phyloP scores from a whole-genome alignment of 2,329 filamentous ascomycete species.

The Samsoniella hepiali region DNA sequence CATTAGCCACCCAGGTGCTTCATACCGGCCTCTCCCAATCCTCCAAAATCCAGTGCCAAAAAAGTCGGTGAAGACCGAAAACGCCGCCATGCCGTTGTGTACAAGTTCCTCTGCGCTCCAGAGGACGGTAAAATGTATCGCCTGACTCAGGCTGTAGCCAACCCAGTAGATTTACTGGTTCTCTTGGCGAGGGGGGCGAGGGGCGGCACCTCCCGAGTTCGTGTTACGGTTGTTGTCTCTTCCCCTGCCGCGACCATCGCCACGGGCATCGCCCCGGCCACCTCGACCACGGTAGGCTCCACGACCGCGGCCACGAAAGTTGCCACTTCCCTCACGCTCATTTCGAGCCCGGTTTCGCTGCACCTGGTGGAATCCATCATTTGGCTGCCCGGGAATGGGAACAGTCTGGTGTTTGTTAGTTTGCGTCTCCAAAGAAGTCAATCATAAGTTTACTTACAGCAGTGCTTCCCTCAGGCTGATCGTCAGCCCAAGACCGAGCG shows the following conservation, averaged over 20 bases:
- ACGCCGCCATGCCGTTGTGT: conserved; percentile 42
- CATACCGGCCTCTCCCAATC: background rate
- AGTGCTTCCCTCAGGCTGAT: conserved; percentile 57
- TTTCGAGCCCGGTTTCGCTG: conserved; percentile 57
- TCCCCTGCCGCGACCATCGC: conserved; percentile 45
- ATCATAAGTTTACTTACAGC: conserved; percentile 37
- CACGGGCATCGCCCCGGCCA: conserved; percentile 47
- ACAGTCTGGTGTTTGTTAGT: conserved; percentile 21
- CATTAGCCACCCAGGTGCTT: conserved; percentile 1
- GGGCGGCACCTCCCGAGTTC: conserved; percentile 30
- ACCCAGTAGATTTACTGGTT: conserved; percentile 35
- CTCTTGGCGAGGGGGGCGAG: conserved; percentile 37
- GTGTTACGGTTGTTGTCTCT: conserved; percentile 36
- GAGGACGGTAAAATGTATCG: conserved; percentile 31
- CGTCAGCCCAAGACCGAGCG: conserved; percentile 78
- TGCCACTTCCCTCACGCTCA: conserved; percentile 47
- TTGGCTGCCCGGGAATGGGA: conserved; percentile 38
- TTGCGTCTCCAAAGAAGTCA: background rate
- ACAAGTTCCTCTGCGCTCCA: conserved; percentile 34
- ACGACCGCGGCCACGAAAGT: conserved; percentile 43
- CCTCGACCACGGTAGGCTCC: conserved; percentile 51
- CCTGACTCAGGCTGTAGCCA: conserved; percentile 27
- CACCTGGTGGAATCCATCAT: conserved; percentile 72
- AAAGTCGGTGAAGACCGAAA: conserved; percentile 23
- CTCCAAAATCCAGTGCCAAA: conserved; percentile 16